Evolutionary conservation across 768 basidiomycete species (phyloP), one percentile per base, ranked within the genome.

Genomic region (Kwoniella europaea): DNA sequence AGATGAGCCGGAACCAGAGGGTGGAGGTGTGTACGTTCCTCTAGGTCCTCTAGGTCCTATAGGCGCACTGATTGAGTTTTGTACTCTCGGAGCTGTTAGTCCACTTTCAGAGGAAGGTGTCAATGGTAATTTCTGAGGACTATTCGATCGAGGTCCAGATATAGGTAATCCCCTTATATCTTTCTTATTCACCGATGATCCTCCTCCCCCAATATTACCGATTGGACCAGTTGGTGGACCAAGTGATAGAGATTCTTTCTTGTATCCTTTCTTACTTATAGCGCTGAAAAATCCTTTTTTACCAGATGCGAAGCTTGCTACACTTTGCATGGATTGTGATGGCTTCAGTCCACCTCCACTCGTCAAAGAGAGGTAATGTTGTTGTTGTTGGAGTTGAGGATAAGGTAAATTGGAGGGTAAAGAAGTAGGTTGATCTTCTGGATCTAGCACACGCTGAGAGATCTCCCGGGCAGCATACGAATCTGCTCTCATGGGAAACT

Each of bases 401-500:
- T 79, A 81, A 20, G 80, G 80, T 18, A 81, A 62, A 63, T 79
- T 77, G 4, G 78, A 44, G 7, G 80, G 80, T 15, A 81, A 53
- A 15, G 71, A 61, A 27, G 74, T 76, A 10, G 80, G 80, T 52
- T 74, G 76, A 63, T 81, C 78, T 10, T 57, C 54, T 9, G 80
- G 80, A 67, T 81, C 80, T 22, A 81, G 71, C 1, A 73, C 57
- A 3, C 80, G 73, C 24, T 71, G 64, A 7, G 78, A 78, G 13
- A 81, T 81, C 58, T 81, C 80, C n/a, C 78, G 66, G 5, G 80
- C 80, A 9, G 80, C 61, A 27, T 78, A 78, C 10, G 76, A 72
- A 60, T 81, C 80, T 58, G 79, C 78, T 59, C 80, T 65, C 75
- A 79, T 78, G 22, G 80, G 80, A 68, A 81, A 81, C 63, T 81